Base-by-base conservation (phyloP, 805 yeast species). In the Yamadazyma laniorum region DNA sequence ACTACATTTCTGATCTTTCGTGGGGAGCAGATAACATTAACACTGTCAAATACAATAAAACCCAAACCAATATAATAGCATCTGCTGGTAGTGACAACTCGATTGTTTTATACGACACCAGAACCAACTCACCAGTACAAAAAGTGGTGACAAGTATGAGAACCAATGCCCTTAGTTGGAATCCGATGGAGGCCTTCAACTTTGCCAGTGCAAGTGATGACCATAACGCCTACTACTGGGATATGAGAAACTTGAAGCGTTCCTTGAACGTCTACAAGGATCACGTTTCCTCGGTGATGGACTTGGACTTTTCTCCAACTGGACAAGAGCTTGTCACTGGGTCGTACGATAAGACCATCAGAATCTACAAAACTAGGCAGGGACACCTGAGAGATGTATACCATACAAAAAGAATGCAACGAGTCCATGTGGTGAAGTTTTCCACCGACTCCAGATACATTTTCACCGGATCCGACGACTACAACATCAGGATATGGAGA, bases 321-420 rank as follows among this genome's bases (percentile, higher is more conserved):
- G 99, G 99, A 51, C 89, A 89, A 58, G 98, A 91, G 63, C 67
- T 93, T 23, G 97, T 89, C 4, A 84, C 96, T 1, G 97, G 96
- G 13, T 85, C 96, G 0, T 93, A 91, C 59, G 99, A 93, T 63
- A 85, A 88, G 55, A 88, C 98, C 1, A 76, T 93, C 21, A 74
- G 99, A 50, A 80, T 93, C 14, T 93, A 67, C 64, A 79, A 80
- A 37, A 67, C 79, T 1, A 67, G 75, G 25, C 85, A 84, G 46
- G 98, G 99, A 25, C 98, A 91, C 61, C 85, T 96, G 5, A 74
- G 97, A 45, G 99, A 93, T 54, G 75, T 95, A 30, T 93, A 93
- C 60, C 99, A 93, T 55, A 93, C 99, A 11, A 89, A 88, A 68
- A 78, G 99, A 58, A 93, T 93, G 99, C 99, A 93, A 67, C 82